phyloP scores from a whole-genome alignment of 257 asterid species.

The Linderniella brevidens region DNA sequence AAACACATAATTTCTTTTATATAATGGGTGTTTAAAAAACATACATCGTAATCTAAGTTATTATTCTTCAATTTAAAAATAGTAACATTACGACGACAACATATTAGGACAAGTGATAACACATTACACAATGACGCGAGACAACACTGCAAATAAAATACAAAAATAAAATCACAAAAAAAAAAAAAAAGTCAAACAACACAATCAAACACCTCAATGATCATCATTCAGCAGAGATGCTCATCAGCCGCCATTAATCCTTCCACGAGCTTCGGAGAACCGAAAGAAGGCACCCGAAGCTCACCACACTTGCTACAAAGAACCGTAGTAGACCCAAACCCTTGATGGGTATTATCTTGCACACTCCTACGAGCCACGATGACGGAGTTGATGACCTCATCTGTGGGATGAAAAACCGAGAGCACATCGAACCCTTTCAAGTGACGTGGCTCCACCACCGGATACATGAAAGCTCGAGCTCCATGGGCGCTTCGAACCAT shows the following conservation, averaged over 20 bases:
- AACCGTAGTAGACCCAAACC: neutral
- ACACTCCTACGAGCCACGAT: conserved; percentile 38
- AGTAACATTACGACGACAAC: too few relatives aligned
- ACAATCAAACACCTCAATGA: too few relatives aligned
- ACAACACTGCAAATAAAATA: too few relatives aligned
- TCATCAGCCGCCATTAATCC: conserved; percentile 24
- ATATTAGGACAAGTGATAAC: too few relatives aligned
- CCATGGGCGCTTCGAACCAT: conserved; percentile 91
- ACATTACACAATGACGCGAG: too few relatives aligned
- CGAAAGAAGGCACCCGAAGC: conserved; percentile 15
- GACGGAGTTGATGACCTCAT: conserved; percentile 80
- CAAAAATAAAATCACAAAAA: too few relatives aligned
- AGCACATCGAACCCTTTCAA: conserved; percentile 64
- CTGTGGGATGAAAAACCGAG: conserved; percentile 66
- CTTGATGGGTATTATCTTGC: conserved; percentile 6
- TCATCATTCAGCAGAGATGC: conserved; percentile 17
- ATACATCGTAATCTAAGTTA: too few relatives aligned
- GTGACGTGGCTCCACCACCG: conserved; percentile 59
- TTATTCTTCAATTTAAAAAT: too few relatives aligned
- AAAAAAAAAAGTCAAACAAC: too few relatives aligned
- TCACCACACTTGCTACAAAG: conserved; percentile 58
- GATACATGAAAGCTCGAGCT: conserved; percentile 67
- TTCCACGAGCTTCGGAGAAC: too few relatives aligned
- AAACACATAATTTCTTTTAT: too few relatives aligned
- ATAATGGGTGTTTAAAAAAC: too few relatives aligned